Evolutionary conservation across 148 eudicot species (phyloP).

Genomic region (Spergularia marina): DNA sequence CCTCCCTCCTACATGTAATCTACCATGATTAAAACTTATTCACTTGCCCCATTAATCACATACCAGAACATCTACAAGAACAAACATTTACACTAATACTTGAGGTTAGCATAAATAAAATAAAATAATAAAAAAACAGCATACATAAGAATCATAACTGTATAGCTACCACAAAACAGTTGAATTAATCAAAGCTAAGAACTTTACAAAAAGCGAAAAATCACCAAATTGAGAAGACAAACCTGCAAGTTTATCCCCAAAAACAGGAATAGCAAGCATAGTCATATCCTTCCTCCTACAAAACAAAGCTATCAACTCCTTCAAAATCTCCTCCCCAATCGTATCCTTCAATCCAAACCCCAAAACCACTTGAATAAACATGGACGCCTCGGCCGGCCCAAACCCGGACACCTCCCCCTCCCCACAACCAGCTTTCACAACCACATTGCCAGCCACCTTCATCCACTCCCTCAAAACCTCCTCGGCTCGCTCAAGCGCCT

Average conservation of each 20-base stretch:
- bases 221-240: background rate
- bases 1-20: too few relatives aligned
- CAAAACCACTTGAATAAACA: conserved; percentile 52
- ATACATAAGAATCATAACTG: background rate
- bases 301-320: conserved; percentile 46
- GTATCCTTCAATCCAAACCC: conserved; percentile 52
- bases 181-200: background rate
- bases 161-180: background rate
- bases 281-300: conserved; percentile 52
- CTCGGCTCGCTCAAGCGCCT: conserved; percentile 37
- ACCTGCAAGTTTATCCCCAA: conserved; percentile 52
- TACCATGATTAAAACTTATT: too few relatives aligned
- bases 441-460: conserved; percentile 26
- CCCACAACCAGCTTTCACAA: conserved; percentile 8
- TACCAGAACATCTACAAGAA: background rate
- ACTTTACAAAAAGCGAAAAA: background rate
- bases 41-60: background rate
- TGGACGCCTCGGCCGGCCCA: conserved; percentile 46
- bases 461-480: conserved; percentile 43
- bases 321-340: conserved; percentile 47
- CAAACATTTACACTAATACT: background rate
- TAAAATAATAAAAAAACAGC: too few relatives aligned
- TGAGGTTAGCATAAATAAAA: too few relatives aligned
- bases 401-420: conserved; percentile 29
- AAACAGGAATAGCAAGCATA: conserved; percentile 50